A percentile compares a stretch with the other conserved stretches of the same genome.
Conservation (phyloP, 2,329 filamentous ascomycete species). For the Septoria petroselini region DNA sequence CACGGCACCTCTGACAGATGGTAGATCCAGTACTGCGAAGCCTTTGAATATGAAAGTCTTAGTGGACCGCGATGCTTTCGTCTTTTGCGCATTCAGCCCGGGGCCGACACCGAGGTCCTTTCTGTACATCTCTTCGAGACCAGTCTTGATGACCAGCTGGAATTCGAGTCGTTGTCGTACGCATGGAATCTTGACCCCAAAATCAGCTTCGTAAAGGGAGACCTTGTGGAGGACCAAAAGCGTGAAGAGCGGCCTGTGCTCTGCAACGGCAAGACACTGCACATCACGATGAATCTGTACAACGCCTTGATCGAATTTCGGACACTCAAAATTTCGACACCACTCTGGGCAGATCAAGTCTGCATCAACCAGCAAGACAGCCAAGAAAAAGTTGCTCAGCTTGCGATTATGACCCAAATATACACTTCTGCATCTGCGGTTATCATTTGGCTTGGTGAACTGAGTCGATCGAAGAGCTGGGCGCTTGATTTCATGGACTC, state of each 20-base stretch:
- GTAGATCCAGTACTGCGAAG: neutral
- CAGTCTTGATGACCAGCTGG: neutral
- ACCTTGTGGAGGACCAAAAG: neutral
- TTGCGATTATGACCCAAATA: slow-evolving; percentile 9
- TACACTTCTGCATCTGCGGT: slow-evolving; percentile 1
- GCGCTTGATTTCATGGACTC: neutral
- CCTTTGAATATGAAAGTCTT: neutral
- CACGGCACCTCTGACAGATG: neutral
- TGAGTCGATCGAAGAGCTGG: neutral
- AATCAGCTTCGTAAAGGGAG: neutral
- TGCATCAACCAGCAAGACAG: slow-evolving; percentile 11
- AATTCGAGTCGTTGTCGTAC: neutral
- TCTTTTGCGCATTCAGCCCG: neutral
- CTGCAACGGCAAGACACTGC: neutral
- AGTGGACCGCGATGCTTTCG: neutral
- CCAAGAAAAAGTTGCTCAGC: slow-evolving; percentile 1
- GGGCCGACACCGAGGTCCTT: neutral
- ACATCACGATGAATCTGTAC: neutral
- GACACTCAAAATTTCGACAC: neutral
- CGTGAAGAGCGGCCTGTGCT: neutral
- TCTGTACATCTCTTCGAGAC: neutral
- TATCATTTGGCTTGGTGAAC: slow-evolving; percentile 2
- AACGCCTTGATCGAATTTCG: neutral
- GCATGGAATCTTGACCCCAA: neutral
- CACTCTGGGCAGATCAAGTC: slow-evolving; percentile 6